Evolutionary conservation across 768 basidiomycete species (phyloP).

Genomic region (Russula compacta): DNA sequence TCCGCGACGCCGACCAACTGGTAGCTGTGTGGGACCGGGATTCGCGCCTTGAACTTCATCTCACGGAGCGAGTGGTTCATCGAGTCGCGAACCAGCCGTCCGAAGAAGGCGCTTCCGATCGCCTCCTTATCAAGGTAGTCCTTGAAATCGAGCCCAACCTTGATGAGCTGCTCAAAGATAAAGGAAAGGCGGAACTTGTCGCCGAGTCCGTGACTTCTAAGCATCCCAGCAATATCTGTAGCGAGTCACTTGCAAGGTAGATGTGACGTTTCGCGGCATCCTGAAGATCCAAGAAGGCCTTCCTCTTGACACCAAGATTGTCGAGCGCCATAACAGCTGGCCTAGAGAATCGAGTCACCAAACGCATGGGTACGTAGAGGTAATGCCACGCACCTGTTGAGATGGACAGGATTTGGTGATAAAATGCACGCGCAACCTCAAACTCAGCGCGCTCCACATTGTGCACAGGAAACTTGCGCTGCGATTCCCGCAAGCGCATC

Average conservation of each 20-base stretch:
- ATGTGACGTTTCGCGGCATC: constrained; percentile 45
- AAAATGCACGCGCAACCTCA: constrained; percentile 62
- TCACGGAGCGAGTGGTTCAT: constrained; percentile 58
- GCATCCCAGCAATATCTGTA: constrained; percentile 34
- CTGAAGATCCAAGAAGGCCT: constrained; percentile 57
- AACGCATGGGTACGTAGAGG: no score
- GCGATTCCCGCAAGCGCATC: constrained; percentile 65
- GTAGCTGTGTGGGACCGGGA: constrained; percentile 58
- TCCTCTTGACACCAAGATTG: constrained; percentile 52
- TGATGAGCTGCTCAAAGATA: constrained; percentile 42
- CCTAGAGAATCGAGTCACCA: constrained; percentile 28
- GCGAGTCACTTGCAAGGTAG: constrained; percentile 49
- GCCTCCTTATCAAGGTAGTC: constrained; percentile 27
- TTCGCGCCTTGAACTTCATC: constrained; percentile 68
- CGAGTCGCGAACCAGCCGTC: constrained; percentile 46
- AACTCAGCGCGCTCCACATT: constrained; percentile 42
- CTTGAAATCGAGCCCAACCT: constrained; percentile 41
- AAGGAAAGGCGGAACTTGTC: constrained; percentile 39
- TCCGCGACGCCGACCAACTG: constrained; percentile 77
- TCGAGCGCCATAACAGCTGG: constrained; percentile 73
- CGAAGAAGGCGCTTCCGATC: constrained; percentile 49
- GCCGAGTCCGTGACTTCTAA: constrained; percentile 42
- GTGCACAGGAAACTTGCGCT: constrained; percentile 62
- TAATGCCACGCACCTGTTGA: constrained; percentile 23
- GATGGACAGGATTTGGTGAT: constrained; percentile 50